These are phyloP conservation scores for Leishmania aethiopica DNA, from an alignment of 208 protist genomes.

Conservation along the genomic window DNA sequence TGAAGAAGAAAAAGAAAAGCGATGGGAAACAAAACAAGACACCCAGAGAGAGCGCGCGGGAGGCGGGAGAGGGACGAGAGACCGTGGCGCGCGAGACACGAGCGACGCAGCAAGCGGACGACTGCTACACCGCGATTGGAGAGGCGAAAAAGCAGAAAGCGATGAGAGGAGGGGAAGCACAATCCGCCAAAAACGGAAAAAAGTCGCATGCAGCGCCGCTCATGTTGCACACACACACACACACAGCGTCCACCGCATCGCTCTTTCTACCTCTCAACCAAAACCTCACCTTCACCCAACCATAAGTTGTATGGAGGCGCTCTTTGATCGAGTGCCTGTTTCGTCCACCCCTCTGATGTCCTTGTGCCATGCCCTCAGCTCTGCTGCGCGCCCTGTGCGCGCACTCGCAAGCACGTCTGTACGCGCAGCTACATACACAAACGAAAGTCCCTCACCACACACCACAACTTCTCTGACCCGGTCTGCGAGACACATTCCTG, in stretches of 20 bases:
- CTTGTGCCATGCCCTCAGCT: not conserved
- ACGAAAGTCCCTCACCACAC: not conserved
- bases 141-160: not conserved
- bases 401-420: not conserved
- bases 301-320: not conserved
- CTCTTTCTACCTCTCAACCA: not conserved
- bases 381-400: not conserved
- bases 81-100: not conserved
- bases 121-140: not conserved
- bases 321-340: not conserved
- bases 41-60: not conserved
- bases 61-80: not conserved
- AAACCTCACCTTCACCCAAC: not conserved
- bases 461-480: not conserved
- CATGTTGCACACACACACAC: not conserved
- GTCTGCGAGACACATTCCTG: not conserved
- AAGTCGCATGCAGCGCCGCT: not conserved
- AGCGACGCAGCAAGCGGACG: not conserved
- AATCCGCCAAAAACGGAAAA: not conserved
- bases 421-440: not conserved
- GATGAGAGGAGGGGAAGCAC: not conserved
- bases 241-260: not conserved
- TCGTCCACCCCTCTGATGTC: not conserved
- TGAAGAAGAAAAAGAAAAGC: not conserved
- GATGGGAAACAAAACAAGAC: not conserved